Percentiles rank a stretch among this genome's conserved stretches.
Conservation (phyloP, 768 basidiomycete genomes). For the Cubamyces lactineus region DNA sequence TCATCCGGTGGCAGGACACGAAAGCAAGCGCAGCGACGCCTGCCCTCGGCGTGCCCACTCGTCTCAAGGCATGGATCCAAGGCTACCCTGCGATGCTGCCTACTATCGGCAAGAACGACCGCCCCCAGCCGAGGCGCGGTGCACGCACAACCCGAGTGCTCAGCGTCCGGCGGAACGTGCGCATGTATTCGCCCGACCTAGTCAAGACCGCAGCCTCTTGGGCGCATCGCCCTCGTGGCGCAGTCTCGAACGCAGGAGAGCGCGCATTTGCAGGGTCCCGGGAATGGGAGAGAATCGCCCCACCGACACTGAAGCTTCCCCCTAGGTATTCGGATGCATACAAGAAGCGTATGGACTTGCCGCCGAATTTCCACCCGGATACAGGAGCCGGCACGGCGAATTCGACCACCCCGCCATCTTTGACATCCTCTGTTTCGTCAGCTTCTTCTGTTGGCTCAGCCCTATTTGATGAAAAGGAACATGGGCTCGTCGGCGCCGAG, state of each 20-base stretch:
- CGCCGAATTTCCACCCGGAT: conserved; percentile 60
- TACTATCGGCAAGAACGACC: conserved; percentile 53
- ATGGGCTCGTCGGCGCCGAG: conserved; percentile 45
- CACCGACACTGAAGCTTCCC: conserved; percentile 57
- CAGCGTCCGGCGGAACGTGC: conserved; percentile 76
- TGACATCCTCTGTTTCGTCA: conserved; percentile 39
- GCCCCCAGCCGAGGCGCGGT: conserved; percentile 71
- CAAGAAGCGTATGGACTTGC: conserved; percentile 76
- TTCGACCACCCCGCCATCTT: conserved; percentile 41
- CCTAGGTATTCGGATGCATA: conserved; percentile 77
- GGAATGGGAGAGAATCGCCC: conserved; percentile 79
- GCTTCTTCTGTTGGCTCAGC: conserved; percentile 39
- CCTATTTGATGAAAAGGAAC: conserved; percentile 38
- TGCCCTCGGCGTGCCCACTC: conserved; percentile 69
- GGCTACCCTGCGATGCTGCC: conserved; percentile 86
- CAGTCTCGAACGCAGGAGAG: conserved; percentile 32
- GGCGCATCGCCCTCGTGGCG: conserved; percentile 42
- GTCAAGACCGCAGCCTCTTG: conserved; percentile 64
- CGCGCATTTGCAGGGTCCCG: conserved; percentile 60
- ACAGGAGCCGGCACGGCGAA: conserved; percentile 34
- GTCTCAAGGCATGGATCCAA: conserved; percentile 90
- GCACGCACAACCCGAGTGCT: conserved; percentile 78
- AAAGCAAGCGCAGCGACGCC: conserved; percentile 52
- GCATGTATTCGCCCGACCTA: conserved; percentile 87
- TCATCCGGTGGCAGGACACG: conserved; percentile 78